Evolutionary conservation across 495 filamentous ascomycete species (phyloP).

Genomic region (Aspergillus asperescens): DNA sequence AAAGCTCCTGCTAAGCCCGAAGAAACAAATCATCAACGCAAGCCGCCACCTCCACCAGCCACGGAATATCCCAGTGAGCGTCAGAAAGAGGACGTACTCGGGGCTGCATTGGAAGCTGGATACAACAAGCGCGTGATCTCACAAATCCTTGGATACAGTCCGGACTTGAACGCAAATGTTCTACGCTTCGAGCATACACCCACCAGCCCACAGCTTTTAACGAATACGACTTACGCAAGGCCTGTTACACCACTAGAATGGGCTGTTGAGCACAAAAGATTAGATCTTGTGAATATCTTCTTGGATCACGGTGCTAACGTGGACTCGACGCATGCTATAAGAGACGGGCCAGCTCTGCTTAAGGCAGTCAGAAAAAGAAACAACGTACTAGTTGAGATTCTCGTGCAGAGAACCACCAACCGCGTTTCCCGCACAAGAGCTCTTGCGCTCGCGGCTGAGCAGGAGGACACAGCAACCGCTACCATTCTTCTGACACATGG

Average conservation of each 20-base stretch:
- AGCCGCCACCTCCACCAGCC: not conserved
- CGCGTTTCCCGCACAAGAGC: not conserved
- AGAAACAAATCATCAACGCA: too few relatives aligned
- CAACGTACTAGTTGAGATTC: not conserved
- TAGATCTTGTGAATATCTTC: not conserved
- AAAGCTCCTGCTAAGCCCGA: not conserved
- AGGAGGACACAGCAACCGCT: not conserved
- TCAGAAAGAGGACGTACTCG: not conserved
- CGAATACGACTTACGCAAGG: not conserved
- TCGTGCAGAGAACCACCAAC: not conserved
- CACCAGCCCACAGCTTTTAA: too few relatives aligned
- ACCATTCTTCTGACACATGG: not conserved
- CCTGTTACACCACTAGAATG: slow-evolving; percentile 3
- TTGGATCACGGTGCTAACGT: not conserved
- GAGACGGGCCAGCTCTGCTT: not conserved
- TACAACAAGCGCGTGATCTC: not conserved
- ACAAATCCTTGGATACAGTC: not conserved
- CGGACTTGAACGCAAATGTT: not conserved
- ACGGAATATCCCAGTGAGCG: not conserved
- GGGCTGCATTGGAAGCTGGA: not conserved
- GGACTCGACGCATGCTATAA: too few relatives aligned
- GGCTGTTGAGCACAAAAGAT: not conserved
- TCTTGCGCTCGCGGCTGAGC: not conserved
- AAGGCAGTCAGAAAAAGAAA: not conserved
- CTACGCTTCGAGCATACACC: not conserved